Evolutionary conservation across 176 grass and related monocot genomes (phyloP).

Genomic region (Chrysopogon serrulatus): DNA sequence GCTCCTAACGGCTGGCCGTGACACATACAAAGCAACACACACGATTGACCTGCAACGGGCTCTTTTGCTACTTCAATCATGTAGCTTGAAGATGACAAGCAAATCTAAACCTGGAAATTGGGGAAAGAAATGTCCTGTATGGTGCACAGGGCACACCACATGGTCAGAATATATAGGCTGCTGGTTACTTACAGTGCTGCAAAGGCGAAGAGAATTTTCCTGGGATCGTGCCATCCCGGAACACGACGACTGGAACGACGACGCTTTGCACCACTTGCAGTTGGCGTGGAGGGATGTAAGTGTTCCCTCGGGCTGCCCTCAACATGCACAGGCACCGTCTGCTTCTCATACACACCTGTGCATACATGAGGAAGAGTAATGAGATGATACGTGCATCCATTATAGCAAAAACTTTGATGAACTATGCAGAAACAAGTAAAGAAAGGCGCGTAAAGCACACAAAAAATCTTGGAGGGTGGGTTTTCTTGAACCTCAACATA

Average conservation of each 20-base stretch:
- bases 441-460: not conserved
- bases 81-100: not conserved
- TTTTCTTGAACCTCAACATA: not conserved
- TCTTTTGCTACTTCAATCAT: not conserved
- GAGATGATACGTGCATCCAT: not conserved
- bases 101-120: not conserved
- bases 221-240: slow-evolving; percentile 29
- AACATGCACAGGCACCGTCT: not conserved
- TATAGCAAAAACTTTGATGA: not conserved
- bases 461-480: not conserved
- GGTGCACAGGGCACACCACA: not conserved
- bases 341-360: slow-evolving; percentile 26
- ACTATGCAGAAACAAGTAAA: not conserved
- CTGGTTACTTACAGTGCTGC: slow-evolving; percentile 35
- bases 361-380: not conserved
- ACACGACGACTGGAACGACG: slow-evolving; percentile 21
- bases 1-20: not conserved
- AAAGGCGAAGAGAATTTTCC: slow-evolving; percentile 39
- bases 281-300: slow-evolving; percentile 26
- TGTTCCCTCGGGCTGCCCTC: slow-evolving; percentile 10
- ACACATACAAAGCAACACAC: not conserved
- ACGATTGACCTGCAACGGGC: not conserved
- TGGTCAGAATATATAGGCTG: not conserved
- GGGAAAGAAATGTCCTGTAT: not conserved
- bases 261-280: slow-evolving; percentile 23